These are phyloP conservation scores for Rosa multiflora DNA, from an alignment of 306 rosid species.

Conservation along the genomic window DNA sequence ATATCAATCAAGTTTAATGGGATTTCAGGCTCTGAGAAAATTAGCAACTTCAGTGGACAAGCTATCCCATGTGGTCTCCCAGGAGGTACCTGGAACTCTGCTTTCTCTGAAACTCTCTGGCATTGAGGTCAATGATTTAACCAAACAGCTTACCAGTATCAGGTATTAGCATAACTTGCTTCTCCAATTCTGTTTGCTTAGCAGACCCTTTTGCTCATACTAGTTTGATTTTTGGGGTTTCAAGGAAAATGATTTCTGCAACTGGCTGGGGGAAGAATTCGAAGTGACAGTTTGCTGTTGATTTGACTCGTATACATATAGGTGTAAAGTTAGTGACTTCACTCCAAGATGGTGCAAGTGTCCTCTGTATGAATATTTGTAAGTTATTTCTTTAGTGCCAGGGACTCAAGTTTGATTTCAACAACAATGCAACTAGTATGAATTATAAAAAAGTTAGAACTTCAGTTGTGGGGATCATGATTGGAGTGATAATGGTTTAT, in stretches of 20 bases:
- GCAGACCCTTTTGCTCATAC: not conserved
- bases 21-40: slow-evolving; percentile 50
- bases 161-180: slow-evolving; percentile 24
- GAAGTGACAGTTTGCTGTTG: not conserved
- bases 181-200: not conserved
- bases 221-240: slow-evolving; percentile 1
- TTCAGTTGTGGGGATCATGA: not conserved
- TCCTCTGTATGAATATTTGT: not conserved
- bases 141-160: slow-evolving; percentile 42
- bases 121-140: slow-evolving; percentile 50
- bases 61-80: slow-evolving; percentile 44
- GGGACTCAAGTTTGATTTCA: not conserved
- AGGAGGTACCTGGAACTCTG: slow-evolving; percentile 53
- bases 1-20: not conserved
- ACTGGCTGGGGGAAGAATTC: slow-evolving; percentile 13
- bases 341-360: not conserved
- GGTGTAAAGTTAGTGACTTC: not conserved
- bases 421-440: not conserved
- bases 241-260: slow-evolving; percentile 40
- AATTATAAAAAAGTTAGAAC: not conserved
- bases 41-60: slow-evolving; percentile 41
- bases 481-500: not conserved
- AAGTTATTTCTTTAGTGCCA: not conserved
- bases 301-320: not conserved
- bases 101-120: slow-evolving; percentile 56